Evolutionary conservation across 768 basidiomycete species (phyloP).

Genomic region (Serendipita vermifera): DNA sequence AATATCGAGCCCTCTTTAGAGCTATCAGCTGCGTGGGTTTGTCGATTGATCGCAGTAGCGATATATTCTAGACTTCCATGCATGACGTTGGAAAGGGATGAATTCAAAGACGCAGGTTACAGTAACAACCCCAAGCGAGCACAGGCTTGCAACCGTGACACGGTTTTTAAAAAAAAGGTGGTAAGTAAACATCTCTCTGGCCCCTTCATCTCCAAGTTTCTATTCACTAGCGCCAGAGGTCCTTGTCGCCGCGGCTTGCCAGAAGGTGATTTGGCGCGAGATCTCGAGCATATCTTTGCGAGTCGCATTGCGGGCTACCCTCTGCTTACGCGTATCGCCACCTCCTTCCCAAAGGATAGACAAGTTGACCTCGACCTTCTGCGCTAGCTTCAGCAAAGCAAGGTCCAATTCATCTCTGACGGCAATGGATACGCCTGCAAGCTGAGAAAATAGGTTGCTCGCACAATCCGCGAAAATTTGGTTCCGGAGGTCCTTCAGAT

Average conservation of each 20-base stretch:
- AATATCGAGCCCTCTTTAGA: conserved; percentile 28
- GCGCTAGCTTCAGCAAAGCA: conserved; percentile 37
- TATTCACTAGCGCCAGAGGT: too few relatives aligned
- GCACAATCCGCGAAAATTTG: conserved; percentile 42
- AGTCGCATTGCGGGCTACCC: too few relatives aligned
- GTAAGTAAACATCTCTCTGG: too few relatives aligned
- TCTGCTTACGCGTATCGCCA: too few relatives aligned
- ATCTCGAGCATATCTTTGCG: too few relatives aligned
- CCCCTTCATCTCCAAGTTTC: too few relatives aligned
- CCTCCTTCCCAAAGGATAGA: conserved; percentile 52
- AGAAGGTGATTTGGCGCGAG: too few relatives aligned
- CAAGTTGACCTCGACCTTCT: conserved; percentile 48
- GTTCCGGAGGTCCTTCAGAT: conserved; percentile 32
- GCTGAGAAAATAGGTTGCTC: conserved; percentile 35
- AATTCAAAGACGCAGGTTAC: too few relatives aligned
- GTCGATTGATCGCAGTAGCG: conserved; percentile 37
- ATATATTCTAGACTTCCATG: conserved; percentile 25
- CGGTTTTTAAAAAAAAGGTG: too few relatives aligned
- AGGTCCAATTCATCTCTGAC: conserved; percentile 37
- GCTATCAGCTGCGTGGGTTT: conserved; percentile 27
- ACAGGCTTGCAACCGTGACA: too few relatives aligned
- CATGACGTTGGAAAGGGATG: conserved; percentile 2
- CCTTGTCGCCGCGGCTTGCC: too few relatives aligned
- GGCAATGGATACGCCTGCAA: conserved; percentile 35
- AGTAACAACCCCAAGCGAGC: too few relatives aligned